Evolutionary conservation across 2,329 filamentous ascomycete genomes (phyloP).

Genomic region (Pseudogymnoascus sp.): DNA sequence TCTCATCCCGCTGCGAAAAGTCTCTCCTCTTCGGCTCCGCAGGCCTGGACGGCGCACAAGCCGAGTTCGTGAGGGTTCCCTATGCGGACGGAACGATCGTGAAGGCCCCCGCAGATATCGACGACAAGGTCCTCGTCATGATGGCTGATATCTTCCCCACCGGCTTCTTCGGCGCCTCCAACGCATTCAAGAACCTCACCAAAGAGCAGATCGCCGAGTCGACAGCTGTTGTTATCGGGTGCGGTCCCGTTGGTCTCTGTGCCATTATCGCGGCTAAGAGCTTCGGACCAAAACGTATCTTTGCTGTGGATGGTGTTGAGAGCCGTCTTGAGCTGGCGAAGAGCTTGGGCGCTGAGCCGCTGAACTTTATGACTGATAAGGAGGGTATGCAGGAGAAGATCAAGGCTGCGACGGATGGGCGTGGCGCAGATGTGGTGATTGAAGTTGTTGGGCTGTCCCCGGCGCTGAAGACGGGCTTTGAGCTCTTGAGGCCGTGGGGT

Average conservation of each 20-base stretch:
- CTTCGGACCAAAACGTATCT: conserved; percentile 64
- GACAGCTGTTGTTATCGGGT: conserved; percentile 74
- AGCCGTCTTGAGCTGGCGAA: conserved; percentile 66
- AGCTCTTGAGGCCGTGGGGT: conserved; percentile 64
- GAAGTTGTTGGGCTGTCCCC: conserved; percentile 67
- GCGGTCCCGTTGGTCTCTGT: conserved; percentile 79
- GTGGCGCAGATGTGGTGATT: conserved; percentile 79
- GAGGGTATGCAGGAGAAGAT: conserved; percentile 61
- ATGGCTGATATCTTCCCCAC: conserved; percentile 94
- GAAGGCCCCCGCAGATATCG: conserved; percentile 62
- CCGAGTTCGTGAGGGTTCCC: conserved; percentile 75
- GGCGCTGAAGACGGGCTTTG: conserved; percentile 62
- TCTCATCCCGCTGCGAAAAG: conserved; percentile 69
- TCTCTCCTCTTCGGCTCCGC: conserved; percentile 62
- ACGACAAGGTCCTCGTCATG: conserved; percentile 67
- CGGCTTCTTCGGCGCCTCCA: conserved; percentile 74
- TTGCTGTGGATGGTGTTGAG: conserved; percentile 73
- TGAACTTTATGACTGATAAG: conserved; percentile 65
- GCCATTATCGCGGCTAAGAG: conserved; percentile 71
- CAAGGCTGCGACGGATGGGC: conserved; percentile 65
- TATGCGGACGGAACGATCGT: conserved; percentile 74
- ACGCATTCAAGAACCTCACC: conserved; percentile 61
- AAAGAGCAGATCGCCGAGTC: conserved; percentile 53
- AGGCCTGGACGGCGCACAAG: conserved; percentile 68
- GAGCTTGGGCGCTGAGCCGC: conserved; percentile 69